Percentiles rank a stretch among this genome's conserved stretches.
Conservation (phyloP, 345 rosid species). For the Angophora floribunda region DNA sequence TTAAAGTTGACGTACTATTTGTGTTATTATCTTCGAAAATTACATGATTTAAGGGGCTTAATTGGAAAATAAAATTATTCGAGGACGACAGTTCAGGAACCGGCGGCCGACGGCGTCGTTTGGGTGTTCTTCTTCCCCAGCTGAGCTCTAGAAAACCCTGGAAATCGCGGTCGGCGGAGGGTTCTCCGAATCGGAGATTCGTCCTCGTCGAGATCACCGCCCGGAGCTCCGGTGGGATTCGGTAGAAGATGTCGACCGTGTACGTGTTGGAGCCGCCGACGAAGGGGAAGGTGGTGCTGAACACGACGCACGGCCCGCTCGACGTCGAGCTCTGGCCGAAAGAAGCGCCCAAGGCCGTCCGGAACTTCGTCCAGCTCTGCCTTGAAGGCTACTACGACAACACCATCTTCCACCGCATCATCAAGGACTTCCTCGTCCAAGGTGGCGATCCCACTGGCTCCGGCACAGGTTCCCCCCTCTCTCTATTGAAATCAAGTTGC, state of each 20-base stretch:
- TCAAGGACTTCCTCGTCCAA: conserved; percentile 81
- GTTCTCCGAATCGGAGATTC: neutral
- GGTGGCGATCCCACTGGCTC: conserved; percentile 89
- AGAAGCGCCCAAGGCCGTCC: conserved; percentile 86
- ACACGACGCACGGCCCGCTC: conserved; percentile 77
- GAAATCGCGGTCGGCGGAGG: neutral
- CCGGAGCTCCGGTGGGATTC: neutral
- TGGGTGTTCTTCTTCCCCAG: neutral
- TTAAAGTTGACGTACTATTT: neutral
- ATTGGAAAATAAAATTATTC: neutral
- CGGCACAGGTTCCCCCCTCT: conserved; percentile 54
- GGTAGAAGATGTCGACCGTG: conserved; percentile 56
- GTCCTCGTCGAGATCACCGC: neutral
- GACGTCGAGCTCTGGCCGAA: conserved; percentile 97
- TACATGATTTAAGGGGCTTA: neutral
- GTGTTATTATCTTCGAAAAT: neutral
- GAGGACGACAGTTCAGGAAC: neutral
- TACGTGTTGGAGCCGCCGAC: conserved; percentile 95
- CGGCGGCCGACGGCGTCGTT: neutral
- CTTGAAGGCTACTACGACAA: conserved; percentile 83
- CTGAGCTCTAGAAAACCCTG: neutral
- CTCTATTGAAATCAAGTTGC: neutral
- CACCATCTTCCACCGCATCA: conserved; percentile 88
- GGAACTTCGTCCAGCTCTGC: conserved; percentile 91
- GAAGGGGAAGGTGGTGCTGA: conserved; percentile 76